Conservation (phyloP, 768 basidiomycete species). For the Mycena leptocephala region DNA sequence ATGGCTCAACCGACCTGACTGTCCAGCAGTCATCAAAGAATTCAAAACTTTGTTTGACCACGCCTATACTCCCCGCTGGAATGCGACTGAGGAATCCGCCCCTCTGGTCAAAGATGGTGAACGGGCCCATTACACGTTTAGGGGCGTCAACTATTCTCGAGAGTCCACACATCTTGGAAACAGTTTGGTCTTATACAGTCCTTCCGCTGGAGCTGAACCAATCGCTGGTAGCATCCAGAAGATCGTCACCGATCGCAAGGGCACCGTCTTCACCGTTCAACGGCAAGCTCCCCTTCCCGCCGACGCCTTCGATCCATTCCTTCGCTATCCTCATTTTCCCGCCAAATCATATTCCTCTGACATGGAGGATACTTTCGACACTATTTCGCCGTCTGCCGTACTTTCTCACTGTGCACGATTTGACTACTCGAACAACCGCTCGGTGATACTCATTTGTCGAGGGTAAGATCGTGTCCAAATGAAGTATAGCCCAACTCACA, state of each 20-base stretch:
- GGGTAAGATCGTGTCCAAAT: too few relatives aligned
- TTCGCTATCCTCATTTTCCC: conserved; percentile 18
- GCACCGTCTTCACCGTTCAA: conserved; percentile 2
- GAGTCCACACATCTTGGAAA: conserved; percentile 24
- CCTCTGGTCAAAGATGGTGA: not conserved
- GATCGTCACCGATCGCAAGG: not conserved
- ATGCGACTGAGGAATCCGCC: not conserved
- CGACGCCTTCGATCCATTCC: conserved; percentile 20
- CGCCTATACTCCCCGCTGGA: conserved; percentile 9
- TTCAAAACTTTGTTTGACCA: conserved; percentile 40
- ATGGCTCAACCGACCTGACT: conserved; percentile 39
- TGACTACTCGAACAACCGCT: conserved; percentile 5
- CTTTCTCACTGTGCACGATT: conserved; percentile 15
- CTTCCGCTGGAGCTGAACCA: not conserved
- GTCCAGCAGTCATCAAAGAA: conserved; percentile 31
- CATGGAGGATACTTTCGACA: not conserved
- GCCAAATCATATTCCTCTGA: conserved; percentile 16
- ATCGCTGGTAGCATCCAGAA: conserved; percentile 22
- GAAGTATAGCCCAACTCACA: too few relatives aligned
- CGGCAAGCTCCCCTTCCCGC: conserved; percentile 17
- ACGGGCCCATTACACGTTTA: conserved; percentile 7
- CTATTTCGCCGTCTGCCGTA: not conserved
- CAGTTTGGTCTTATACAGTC: conserved; percentile 22
- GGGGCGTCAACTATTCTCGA: conserved; percentile 15
- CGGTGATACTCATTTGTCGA: too few relatives aligned